Evolutionary conservation across 768 basidiomycete genomes (phyloP).

Genomic region (Lyophyllum shimeji): DNA sequence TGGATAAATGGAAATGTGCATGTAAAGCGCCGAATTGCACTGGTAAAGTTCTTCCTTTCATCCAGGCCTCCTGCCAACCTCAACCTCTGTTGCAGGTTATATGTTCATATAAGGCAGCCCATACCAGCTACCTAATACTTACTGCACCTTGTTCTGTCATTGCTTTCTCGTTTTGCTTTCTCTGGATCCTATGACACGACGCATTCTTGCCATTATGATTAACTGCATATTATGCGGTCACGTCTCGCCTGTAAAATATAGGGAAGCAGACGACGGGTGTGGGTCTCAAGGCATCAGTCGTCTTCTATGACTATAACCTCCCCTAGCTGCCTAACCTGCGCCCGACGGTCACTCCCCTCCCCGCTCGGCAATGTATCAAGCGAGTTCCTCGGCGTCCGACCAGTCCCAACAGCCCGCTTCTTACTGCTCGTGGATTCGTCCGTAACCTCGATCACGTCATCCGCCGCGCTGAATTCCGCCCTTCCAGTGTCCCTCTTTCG

Average conservation of each 20-base stretch:
- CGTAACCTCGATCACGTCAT: conserved; percentile 20
- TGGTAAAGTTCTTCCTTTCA: conserved; percentile 27
- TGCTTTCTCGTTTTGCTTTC: neutral
- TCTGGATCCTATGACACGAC: neutral
- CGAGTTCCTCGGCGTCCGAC: conserved; percentile 16
- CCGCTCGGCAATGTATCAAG: conserved; percentile 9
- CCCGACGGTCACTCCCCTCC: conserved; percentile 15
- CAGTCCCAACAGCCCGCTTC: conserved; percentile 20
- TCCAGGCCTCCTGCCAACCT: neutral
- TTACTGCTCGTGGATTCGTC: conserved; percentile 13
- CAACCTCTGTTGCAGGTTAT: conserved; percentile 8
- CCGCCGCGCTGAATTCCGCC: conserved; percentile 29
- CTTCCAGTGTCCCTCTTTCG: conserved; percentile 29
- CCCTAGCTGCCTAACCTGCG: conserved; percentile 20
- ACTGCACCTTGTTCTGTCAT: neutral
- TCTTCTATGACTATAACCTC: conserved; percentile 48
- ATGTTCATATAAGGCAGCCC: conserved; percentile 16
- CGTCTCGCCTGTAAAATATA: neutral
- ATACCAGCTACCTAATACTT: neutral
- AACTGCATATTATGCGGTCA: neutral
- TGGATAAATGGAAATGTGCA: conserved; percentile 31
- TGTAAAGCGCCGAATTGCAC: conserved; percentile 56
- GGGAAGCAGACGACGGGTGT: neutral
- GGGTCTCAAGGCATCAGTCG: conserved; percentile 12
- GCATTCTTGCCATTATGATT: neutral